Evolutionary conservation across 192 early-diverging fungal species (phyloP).

Genomic region (Mortierella claussenii): DNA sequence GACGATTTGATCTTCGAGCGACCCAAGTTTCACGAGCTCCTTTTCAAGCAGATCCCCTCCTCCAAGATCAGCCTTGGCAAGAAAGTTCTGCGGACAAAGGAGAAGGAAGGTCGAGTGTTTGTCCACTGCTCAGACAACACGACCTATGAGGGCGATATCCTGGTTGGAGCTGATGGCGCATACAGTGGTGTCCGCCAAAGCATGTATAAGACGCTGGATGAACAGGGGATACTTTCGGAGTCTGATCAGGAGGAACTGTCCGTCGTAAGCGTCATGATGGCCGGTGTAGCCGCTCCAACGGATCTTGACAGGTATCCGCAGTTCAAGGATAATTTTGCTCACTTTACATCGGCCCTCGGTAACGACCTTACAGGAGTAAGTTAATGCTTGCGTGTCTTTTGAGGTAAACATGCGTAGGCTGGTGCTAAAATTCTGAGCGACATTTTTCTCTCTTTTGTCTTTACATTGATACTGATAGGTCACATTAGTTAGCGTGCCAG

Average conservation of each 20-base stretch:
- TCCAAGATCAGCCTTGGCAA: slow-evolving; percentile 6
- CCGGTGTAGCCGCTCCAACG: slow-evolving; percentile 10
- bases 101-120: slow-evolving; percentile 4
- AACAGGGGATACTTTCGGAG: neutral
- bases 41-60: neutral
- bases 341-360: neutral
- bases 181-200: slow-evolving; percentile 4
- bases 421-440: neutral
- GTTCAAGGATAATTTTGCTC: slow-evolving; percentile 1
- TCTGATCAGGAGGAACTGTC: slow-evolving; percentile 1
- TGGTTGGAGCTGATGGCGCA: slow-evolving; percentile 14
- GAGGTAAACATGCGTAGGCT: too few relatives aligned
- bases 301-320: slow-evolving; percentile 10
- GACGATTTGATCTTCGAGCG: neutral
- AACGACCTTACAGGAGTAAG: neutral
- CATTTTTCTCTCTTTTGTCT: neutral
- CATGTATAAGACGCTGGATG: slow-evolving; percentile 6
- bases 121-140: slow-evolving; percentile 7
- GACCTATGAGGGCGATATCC: slow-evolving; percentile 5
- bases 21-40: slow-evolving; percentile 7
- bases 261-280: neutral
- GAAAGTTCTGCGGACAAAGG: slow-evolving; percentile 5
- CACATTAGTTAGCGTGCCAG: neutral
- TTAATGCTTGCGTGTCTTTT: too few relatives aligned
- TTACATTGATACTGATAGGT: slow-evolving; percentile 4